A percentile compares a stretch with the other conserved stretches of the same genome.
These are phyloP conservation scores for Chromera velia DNA, from an alignment of 73 alveolate genomes.

Conservation along the genomic window DNA sequence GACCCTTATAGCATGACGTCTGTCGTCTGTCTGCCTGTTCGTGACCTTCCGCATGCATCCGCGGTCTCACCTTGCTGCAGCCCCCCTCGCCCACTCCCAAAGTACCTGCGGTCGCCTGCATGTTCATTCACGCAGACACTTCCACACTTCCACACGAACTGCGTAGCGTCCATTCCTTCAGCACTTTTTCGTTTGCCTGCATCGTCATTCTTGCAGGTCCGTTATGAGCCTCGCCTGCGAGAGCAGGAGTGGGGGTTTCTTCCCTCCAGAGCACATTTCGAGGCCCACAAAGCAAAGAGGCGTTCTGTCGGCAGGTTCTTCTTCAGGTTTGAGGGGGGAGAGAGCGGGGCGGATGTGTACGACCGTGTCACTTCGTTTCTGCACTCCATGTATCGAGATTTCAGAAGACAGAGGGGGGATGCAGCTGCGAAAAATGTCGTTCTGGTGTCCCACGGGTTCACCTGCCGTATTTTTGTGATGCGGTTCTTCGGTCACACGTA, in stretches of 20 bases:
- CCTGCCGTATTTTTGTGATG: background rate
- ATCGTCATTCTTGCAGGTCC: background rate
- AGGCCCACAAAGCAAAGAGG: background rate
- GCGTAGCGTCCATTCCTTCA: too few species aligned
- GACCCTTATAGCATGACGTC: too few species aligned
- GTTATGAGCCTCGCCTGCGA: background rate
- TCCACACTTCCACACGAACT: too few species aligned
- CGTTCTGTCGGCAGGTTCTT: background rate
- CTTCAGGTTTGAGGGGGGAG: background rate
- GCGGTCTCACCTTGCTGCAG: background rate
- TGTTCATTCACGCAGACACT: too few species aligned
- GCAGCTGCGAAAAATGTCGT: background rate
- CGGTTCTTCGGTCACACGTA: background rate
- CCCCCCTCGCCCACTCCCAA: background rate
- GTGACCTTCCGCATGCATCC: too few species aligned
- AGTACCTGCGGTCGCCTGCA: too few species aligned
- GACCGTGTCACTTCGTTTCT: background rate
- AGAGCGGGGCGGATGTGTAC: background rate
- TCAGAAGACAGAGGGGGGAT: background rate
- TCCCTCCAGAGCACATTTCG: background rate
- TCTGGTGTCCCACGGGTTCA: background rate
- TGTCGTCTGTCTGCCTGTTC: too few species aligned
- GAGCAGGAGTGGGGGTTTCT: background rate
- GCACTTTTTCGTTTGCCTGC: background rate
- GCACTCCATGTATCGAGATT: background rate